Conservation (phyloP, 2,329 filamentous ascomycete genomes). For the Aspergillus carbonarius region DNA sequence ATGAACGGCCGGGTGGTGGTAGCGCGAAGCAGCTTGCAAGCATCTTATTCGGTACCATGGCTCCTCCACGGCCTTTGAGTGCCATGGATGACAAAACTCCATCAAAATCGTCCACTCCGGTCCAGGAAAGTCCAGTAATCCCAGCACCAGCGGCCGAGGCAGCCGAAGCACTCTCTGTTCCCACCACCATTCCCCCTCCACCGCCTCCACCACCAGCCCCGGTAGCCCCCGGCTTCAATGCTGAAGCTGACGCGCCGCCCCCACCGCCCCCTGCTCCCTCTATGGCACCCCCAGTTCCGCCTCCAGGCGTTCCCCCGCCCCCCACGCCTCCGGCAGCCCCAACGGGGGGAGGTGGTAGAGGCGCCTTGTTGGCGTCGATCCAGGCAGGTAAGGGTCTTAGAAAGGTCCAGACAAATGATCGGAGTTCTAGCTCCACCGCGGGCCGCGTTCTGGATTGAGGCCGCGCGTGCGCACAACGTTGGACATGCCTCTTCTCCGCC, state of each 20-base stretch:
- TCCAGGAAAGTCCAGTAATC: constrained; percentile 41
- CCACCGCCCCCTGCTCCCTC: constrained; percentile 32
- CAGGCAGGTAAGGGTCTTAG: constrained; percentile 73
- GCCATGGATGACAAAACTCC: constrained; percentile 70
- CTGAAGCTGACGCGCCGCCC: constrained; percentile 36
- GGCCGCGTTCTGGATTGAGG: constrained; percentile 64
- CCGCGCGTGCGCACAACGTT: not conserved
- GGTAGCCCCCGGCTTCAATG: constrained; percentile 1
- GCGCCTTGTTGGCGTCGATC: constrained; percentile 77
- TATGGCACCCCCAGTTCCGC: constrained; percentile 35
- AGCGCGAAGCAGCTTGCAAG: constrained; percentile 90
- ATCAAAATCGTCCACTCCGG: constrained; percentile 47
- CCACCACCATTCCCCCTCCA: constrained; percentile 31
- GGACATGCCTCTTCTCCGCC: not conserved
- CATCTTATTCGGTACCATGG: constrained; percentile 96
- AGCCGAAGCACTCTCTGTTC: constrained; percentile 24
- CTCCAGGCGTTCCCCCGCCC: constrained; percentile 28
- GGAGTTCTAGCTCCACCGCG: constrained; percentile 68
- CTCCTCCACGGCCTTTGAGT: constrained; percentile 81
- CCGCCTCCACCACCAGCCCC: constrained; percentile 39
- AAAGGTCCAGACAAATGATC: constrained; percentile 89
- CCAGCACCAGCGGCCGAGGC: constrained; percentile 31
- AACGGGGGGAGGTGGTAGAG: constrained; percentile 41
- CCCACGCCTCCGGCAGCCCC: constrained; percentile 42
- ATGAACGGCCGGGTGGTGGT: constrained; percentile 74